Evolutionary conservation across 306 rosid genomes (phyloP).

Genomic region (Parietaria judaica): DNA sequence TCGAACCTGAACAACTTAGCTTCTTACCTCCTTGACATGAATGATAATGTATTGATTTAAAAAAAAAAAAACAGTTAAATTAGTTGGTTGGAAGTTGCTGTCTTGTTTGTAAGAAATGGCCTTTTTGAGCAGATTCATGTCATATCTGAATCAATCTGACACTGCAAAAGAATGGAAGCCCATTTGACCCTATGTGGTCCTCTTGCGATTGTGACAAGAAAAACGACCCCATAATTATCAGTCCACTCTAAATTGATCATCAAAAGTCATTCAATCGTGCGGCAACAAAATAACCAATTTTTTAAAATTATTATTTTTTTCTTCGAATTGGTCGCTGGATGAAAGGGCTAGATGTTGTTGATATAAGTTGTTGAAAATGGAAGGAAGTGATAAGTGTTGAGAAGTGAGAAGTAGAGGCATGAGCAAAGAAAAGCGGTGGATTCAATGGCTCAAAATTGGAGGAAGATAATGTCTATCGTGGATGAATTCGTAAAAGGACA

Average conservation of each 20-base stretch:
- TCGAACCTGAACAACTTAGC: no score
- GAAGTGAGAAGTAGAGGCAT: neutral
- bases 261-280: neutral
- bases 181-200: slow-evolving; percentile 1
- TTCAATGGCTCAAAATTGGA: slow-evolving; percentile 17
- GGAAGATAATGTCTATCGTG: slow-evolving; percentile 8
- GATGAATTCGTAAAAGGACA: neutral
- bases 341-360: neutral
- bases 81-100: neutral
- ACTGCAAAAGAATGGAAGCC: neutral
- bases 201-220: neutral
- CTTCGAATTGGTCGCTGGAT: neutral
- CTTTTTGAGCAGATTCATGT: neutral
- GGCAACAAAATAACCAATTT: neutral
- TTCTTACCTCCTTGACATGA: no score
- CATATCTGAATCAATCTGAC: neutral
- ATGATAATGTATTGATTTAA: no score
- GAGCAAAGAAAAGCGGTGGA: neutral
- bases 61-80: no score
- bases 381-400: neutral
- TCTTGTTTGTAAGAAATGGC: neutral
- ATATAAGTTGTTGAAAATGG: neutral
- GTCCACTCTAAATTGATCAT: neutral
- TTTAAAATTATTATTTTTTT: neutral
- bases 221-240: neutral